Percentiles rank a stretch among this genome's conserved stretches.
Evolutionary conservation across 441 rosid species (phyloP).

Genomic region (Eruca vesicaria): DNA sequence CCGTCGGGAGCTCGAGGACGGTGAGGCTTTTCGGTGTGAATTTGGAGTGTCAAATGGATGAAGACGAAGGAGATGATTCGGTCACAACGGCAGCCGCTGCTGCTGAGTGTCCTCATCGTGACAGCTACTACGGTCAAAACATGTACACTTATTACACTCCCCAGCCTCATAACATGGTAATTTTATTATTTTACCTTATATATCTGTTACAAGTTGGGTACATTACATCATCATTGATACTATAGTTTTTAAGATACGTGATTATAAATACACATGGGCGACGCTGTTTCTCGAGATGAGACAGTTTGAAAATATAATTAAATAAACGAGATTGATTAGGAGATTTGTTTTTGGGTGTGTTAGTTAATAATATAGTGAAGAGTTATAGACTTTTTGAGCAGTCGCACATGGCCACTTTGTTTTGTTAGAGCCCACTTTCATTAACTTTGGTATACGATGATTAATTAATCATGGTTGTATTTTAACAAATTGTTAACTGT

Average conservation of each 20-base stretch:
- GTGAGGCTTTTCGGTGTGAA: constrained; percentile 85
- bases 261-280: background rate
- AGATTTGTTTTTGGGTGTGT: background rate
- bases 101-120: background rate
- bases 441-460: background rate
- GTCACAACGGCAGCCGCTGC: background rate
- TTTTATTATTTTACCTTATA: constrained; percentile 33
- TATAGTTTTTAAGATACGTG: constrained; percentile 35
- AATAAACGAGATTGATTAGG: constrained; percentile 19
- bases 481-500: too few species aligned
- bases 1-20: constrained; percentile 54
- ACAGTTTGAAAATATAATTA: constrained; percentile 33
- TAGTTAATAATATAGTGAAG: constrained; percentile 9
- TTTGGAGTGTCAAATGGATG: constrained; percentile 69
- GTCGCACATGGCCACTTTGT: constrained; percentile 44
- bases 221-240: constrained; percentile 25
- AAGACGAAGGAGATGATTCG: constrained; percentile 45
- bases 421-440: constrained; percentile 16
- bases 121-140: constrained; percentile 16
- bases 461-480: background rate
- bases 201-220: background rate
- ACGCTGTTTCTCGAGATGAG: constrained; percentile 50
- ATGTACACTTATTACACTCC: background rate
- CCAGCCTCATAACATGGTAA: constrained; percentile 49
- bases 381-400: constrained; percentile 32